Percentiles rank a stretch among this genome's conserved stretches.
phyloP scores from a whole-genome alignment of 192 early-diverging fungal species.

The Irineochytrium annulatum region DNA sequence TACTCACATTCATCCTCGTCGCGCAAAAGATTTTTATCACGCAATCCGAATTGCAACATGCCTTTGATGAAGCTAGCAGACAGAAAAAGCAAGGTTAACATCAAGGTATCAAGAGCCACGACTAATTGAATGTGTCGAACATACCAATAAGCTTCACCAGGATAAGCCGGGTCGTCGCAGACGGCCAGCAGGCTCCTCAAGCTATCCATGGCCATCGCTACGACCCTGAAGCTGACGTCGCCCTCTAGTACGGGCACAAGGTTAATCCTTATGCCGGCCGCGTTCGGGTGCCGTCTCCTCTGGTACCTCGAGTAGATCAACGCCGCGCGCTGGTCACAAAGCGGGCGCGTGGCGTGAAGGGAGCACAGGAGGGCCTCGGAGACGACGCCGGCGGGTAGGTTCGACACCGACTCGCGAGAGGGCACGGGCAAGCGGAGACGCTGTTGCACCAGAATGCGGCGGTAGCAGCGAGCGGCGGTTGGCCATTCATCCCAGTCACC shows the following conservation, averaged over 20 bases:
- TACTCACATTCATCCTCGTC: conserved; percentile 25
- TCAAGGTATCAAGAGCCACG: neutral
- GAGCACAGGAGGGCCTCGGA: conserved; percentile 12
- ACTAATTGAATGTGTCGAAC: neutral
- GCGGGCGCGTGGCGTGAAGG: conserved; percentile 17
- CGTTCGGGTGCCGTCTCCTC: conserved; percentile 21
- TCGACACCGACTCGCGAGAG: neutral
- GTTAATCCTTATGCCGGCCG: conserved; percentile 25
- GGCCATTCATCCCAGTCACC: conserved; percentile 32
- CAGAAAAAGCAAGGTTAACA: neutral
- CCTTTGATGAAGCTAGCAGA: conserved; percentile 27
- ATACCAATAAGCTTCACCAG: conserved; percentile 32
- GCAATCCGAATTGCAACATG: conserved; percentile 25
- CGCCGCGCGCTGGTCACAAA: conserved; percentile 8
- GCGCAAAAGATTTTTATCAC: conserved; percentile 25
- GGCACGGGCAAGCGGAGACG: conserved; percentile 23
- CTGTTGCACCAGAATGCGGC: conserved; percentile 20
- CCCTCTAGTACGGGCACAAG: conserved; percentile 26
- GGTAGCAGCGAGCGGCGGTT: conserved; percentile 26
- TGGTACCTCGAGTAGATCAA: conserved; percentile 25
- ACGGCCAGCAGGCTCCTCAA: conserved; percentile 13
- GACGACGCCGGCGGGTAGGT: conserved; percentile 18
- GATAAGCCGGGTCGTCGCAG: conserved; percentile 30
- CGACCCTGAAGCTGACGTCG: conserved; percentile 16
- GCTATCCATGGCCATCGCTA: conserved; percentile 17